Conservation (phyloP, 305 asterid genomes). For the Fraxinus paxiana region DNA sequence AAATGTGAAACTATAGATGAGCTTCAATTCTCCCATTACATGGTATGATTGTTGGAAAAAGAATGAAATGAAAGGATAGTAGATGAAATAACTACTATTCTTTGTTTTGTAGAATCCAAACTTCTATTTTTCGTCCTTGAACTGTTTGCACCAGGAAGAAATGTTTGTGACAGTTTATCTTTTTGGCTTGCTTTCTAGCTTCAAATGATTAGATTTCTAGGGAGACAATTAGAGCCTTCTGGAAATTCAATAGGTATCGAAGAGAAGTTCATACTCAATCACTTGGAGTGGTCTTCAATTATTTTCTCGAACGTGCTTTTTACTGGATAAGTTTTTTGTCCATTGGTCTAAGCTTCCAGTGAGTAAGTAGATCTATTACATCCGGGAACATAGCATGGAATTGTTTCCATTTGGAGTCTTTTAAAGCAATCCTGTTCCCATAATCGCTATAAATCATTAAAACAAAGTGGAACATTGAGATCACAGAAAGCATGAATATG, state of each 20-base stretch:
- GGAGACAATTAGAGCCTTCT: neutral
- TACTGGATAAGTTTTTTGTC: neutral
- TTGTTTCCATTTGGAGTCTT: neutral
- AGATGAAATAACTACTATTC: neutral
- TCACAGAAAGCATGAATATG: neutral
- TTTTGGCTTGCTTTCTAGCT: neutral
- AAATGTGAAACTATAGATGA: neutral
- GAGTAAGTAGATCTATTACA: neutral
- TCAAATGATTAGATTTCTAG: neutral
- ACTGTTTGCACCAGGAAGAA: neutral
- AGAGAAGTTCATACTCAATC: slow-evolving; percentile 1
- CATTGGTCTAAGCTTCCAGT: neutral
- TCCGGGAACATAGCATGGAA: neutral
- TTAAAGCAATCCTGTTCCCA: neutral
- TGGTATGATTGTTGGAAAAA: neutral
- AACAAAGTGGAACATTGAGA: neutral
- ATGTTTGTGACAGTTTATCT: neutral
- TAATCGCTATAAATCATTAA: neutral
- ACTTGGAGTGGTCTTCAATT: neutral
- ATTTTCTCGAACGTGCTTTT: neutral
- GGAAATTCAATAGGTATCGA: neutral
- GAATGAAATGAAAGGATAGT: neutral
- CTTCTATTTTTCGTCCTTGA: neutral
- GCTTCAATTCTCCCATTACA: neutral
- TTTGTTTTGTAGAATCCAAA: neutral